Percentiles rank a stretch among this genome's conserved stretches.
phyloP scores from a whole-genome alignment of 2,329 filamentous ascomycete genomes.

The Aquanectria penicillioides region DNA sequence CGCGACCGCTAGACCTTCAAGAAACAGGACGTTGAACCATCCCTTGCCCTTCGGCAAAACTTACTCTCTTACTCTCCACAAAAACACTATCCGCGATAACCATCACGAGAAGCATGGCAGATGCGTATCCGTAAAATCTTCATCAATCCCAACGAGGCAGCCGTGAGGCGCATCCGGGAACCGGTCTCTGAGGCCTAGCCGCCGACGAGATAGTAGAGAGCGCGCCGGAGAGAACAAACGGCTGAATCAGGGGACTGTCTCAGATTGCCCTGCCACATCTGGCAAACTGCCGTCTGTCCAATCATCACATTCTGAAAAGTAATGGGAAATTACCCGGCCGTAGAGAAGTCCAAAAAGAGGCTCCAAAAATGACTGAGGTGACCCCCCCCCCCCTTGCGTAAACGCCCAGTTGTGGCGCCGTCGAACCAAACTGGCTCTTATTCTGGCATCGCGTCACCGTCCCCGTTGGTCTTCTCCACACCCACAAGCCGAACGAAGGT shows the following conservation, averaged over 20 bases:
- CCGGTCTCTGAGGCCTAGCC: too few species aligned
- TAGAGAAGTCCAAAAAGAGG: too few species aligned
- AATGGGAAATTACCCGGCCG: too few species aligned
- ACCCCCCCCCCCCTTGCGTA: not conserved
- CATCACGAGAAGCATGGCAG: not conserved
- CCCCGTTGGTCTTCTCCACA: too few species aligned
- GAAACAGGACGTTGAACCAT: not conserved
- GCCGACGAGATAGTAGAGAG: too few species aligned
- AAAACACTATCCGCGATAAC: conserved; percentile 7
- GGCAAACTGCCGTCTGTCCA: not conserved
- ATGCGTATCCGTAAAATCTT: not conserved
- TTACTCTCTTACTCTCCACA: not conserved
- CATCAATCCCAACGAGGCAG: not conserved
- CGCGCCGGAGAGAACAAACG: not conserved
- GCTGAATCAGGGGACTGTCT: not conserved
- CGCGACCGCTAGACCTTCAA: too few species aligned
- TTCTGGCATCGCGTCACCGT: too few species aligned
- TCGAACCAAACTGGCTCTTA: too few species aligned
- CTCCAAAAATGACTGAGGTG: too few species aligned
- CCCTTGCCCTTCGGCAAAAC: not conserved
- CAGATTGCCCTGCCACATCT: not conserved
- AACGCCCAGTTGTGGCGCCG: conserved; percentile 21
- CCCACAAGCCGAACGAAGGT: too few species aligned
- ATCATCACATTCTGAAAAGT: conserved; percentile 3
- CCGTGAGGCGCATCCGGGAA: not conserved